Evolutionary conservation across 2,329 filamentous ascomycete genomes (phyloP).

Genomic region (Proliferodiscus dingleyae): DNA sequence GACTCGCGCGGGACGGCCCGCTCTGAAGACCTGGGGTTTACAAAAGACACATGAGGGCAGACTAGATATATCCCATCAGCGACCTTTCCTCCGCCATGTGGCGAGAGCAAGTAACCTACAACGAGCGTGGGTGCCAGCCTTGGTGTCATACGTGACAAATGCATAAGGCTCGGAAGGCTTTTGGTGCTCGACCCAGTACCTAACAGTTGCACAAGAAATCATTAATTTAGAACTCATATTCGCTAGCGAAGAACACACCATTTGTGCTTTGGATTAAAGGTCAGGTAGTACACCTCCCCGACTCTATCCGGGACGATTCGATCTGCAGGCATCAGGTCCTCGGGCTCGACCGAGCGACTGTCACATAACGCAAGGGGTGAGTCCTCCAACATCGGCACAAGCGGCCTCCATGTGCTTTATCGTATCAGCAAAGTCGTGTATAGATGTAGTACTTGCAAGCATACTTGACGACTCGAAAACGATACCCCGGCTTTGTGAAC

Average conservation of each 20-base stretch:
- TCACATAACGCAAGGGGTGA: slow-evolving; percentile 23
- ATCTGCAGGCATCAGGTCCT: slow-evolving; percentile 24
- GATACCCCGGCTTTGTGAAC: slow-evolving; percentile 15
- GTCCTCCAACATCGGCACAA: slow-evolving; percentile 23
- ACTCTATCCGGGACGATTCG: slow-evolving; percentile 20
- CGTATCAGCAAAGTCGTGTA: background rate
- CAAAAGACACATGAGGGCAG: slow-evolving; percentile 21
- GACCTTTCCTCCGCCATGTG: background rate
- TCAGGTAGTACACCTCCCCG: slow-evolving; percentile 27
- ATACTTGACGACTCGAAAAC: slow-evolving; percentile 20
- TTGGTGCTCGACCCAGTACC: slow-evolving; percentile 26
- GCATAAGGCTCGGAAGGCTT: slow-evolving; percentile 19
- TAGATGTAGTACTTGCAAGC: background rate
- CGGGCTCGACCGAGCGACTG: slow-evolving; percentile 14
- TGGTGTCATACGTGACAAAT: slow-evolving; percentile 25
- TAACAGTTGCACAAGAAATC: background rate
- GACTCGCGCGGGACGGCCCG: slow-evolving; percentile 11
- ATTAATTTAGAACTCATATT: background rate
- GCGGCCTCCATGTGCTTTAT: slow-evolving; percentile 24
- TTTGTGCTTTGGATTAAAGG: slow-evolving; percentile 19
- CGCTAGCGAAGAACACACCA: background rate
- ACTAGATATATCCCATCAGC: slow-evolving; percentile 5
- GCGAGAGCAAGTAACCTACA: slow-evolving; percentile 11
- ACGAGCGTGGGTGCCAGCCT: slow-evolving; percentile 12
- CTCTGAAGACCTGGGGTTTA: slow-evolving; percentile 9